Conservation (phyloP, 306 rosid genomes). For the Acacia confusa region DNA sequence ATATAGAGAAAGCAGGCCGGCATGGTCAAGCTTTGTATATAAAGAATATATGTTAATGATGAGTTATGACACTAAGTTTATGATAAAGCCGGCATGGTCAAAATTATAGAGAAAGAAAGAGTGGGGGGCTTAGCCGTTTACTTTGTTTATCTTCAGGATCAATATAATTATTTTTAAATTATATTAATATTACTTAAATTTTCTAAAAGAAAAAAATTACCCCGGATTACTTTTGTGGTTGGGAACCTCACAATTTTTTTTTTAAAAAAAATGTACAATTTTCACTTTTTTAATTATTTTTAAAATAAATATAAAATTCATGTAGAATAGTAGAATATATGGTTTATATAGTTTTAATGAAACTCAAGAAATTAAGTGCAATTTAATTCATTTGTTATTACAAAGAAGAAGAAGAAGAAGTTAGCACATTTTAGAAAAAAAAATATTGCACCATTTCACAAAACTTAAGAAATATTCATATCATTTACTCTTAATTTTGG, state of each 20-base stretch:
- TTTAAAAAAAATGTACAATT: neutral
- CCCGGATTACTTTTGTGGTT: too few relatives aligned
- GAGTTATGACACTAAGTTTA: neutral
- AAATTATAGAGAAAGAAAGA: too few relatives aligned
- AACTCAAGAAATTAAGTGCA: neutral
- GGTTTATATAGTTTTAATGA: neutral
- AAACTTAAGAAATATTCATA: neutral
- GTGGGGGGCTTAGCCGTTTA: neutral
- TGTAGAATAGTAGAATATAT: neutral
- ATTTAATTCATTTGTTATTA: neutral
- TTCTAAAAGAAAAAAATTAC: neutral
- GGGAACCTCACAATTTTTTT: neutral
- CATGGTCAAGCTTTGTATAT: too few relatives aligned
- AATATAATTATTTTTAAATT: neutral
- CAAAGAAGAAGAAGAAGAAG: too few relatives aligned
- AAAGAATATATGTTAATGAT: neutral
- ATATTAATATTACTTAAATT: neutral
- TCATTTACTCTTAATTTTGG: neutral
- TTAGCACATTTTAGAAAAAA: neutral
- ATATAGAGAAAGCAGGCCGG: too few relatives aligned
- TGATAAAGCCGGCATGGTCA: neutral
- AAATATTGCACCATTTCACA: neutral
- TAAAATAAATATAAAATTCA: neutral
- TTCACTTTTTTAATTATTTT: too few relatives aligned
- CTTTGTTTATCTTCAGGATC: neutral